Evolutionary conservation across 2,329 filamentous ascomycete species (phyloP).

Genomic region (Arthrobotrys iridis): DNA sequence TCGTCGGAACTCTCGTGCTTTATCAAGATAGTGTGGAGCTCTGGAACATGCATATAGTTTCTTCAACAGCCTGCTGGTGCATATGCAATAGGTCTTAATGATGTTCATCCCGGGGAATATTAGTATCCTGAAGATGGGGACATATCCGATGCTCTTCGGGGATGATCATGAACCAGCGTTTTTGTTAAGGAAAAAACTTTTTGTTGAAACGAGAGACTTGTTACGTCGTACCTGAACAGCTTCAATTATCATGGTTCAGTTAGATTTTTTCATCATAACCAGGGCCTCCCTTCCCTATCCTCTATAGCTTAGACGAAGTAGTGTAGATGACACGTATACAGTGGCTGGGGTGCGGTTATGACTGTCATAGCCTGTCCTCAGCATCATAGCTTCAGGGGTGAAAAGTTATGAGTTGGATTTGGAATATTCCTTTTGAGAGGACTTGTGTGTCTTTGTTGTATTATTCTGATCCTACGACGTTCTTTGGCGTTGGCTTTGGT

Average conservation of each 20-base stretch:
- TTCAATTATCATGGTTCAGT: background rate
- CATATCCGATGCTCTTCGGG: slow-evolving; percentile 37
- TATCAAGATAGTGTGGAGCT: slow-evolving; percentile 28
- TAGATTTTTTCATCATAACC: background rate
- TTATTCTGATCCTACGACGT: background rate
- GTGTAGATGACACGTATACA: slow-evolving; percentile 17
- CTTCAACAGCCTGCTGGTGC: slow-evolving; percentile 18
- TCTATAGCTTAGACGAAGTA: background rate
- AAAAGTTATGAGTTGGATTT: slow-evolving; percentile 9
- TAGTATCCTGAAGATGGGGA: background rate
- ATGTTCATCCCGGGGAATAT: slow-evolving; percentile 42
- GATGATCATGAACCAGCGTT: background rate
- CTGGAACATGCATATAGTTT: slow-evolving; percentile 32
- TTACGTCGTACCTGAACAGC: background rate
- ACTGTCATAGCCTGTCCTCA: background rate
- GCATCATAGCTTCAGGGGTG: background rate
- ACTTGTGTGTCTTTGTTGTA: slow-evolving; percentile 2
- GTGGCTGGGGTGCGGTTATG: background rate
- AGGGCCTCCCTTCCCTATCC: slow-evolving; percentile 3
- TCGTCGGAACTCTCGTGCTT: slow-evolving; percentile 49
- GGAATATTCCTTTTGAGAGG: background rate
- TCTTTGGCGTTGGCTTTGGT: background rate
- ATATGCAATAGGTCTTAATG: slow-evolving; percentile 15
- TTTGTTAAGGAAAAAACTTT: background rate
- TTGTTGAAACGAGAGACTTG: background rate